Evolutionary conservation across 805 yeast genomes (phyloP), one percentile per base, ranked within the genome.

Genomic region (Lipomyces sp.): DNA sequence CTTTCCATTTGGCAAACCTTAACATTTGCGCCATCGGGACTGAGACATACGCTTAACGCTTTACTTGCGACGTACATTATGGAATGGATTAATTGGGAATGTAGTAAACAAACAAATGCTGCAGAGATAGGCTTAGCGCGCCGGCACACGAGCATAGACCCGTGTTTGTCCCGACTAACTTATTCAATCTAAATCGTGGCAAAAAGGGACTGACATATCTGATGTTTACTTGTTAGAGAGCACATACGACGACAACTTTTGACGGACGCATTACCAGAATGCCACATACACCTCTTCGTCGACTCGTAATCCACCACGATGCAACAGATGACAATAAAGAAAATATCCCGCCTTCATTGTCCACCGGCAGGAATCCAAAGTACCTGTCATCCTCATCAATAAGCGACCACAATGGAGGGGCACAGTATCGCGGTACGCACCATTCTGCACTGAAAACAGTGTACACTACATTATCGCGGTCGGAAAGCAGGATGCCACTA

Each of bases 301-400:
- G 57, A 34, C 35, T 32, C 13, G 57, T 34, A 10, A 18, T 34
- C 50, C 59, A 57, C 30, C 59, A 37, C 59, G 59, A 57, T 30
- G 35, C 18, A n/a, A 45, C 29, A 37, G 67, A 64, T 51, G 29
- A 57, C 39, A 62, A 65, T 54, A 65, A 65, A 30, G 68, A 65
- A 42, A 65, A 65, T 45, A 53, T 65, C 15, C 68, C 68, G 13
- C 64, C 64, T 2, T 29, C 45, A 5, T 42, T 42, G 7, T 42
- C 48, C 48, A 42, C 48, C 29, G 3, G 18, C 5, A 5, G 48
- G 24, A 42, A 11, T 15, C 6, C 29, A 13, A 42, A 42, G 48
- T 24, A 42, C 48, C 24, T 4, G 18, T 4, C 48, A 24, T 42
- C 48, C 8, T 6, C 8, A 42, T 15, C 48, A 3, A 7, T n/a